These are phyloP conservation scores for Komagataella pastoris DNA, from an alignment of 805 yeast genomes.

Conservation along the genomic window DNA sequence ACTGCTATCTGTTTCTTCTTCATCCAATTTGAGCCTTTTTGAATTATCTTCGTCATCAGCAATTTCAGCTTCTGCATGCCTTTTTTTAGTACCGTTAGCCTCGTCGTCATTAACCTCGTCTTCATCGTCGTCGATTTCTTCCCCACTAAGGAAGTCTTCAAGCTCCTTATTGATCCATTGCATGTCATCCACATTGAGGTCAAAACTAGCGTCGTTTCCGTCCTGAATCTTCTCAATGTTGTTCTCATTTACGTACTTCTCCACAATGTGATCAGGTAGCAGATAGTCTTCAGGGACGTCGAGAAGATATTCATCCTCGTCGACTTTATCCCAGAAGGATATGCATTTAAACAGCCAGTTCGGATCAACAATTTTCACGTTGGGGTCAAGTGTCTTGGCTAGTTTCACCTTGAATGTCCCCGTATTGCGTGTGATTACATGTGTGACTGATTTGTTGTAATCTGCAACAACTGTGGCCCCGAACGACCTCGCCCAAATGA, in stretches of 20 bases:
- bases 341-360: constrained; percentile 89
- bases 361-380: constrained; percentile 70
- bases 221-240: constrained; percentile 26
- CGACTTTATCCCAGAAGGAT: constrained; percentile 61
- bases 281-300: constrained; percentile 33
- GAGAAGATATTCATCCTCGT: constrained; percentile 46
- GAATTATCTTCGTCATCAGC: background rate
- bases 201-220: constrained; percentile 21
- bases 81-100: background rate
- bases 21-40: background rate
- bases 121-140: constrained; percentile 18
- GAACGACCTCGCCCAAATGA: constrained; percentile 82
- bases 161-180: constrained; percentile 44
- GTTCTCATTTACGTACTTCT: constrained; percentile 22
- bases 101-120: constrained; percentile 5
- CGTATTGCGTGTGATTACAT: constrained; percentile 70
- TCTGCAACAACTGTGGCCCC: constrained; percentile 78
- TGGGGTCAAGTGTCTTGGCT: constrained; percentile 50
- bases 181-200: constrained; percentile 32
- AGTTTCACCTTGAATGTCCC: constrained; percentile 76
- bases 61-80: background rate
- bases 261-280: constrained; percentile 30
- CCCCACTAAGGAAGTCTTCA: constrained; percentile 33
- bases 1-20: background rate
- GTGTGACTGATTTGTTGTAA: constrained; percentile 65